These are phyloP conservation scores for Cryptococcus sp. DNA, from an alignment of 1,284 basidiomycete species.

Conservation along the genomic window DNA sequence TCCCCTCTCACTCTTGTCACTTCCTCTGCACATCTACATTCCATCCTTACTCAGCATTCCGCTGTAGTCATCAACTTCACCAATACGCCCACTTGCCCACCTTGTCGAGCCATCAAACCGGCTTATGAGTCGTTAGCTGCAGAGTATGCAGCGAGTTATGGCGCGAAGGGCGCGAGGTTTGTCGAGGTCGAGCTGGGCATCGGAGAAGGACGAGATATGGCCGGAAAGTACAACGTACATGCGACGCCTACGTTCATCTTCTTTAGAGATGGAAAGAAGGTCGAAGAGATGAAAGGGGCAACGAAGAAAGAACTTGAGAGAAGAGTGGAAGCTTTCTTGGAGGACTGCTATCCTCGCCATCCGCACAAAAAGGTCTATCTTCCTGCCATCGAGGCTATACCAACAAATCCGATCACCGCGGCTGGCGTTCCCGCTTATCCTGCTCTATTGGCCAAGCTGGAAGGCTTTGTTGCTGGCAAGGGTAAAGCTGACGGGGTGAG, in stretches of 20 bases:
- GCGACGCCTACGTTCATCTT: conserved; percentile 85
- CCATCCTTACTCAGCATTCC: conserved; percentile 58
- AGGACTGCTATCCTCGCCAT: conserved; percentile 63
- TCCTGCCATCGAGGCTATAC: conserved; percentile 65
- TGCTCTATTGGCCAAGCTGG: conserved; percentile 65
- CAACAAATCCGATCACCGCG: conserved; percentile 74
- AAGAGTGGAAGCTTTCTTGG: conserved; percentile 40
- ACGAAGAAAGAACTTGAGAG: conserved; percentile 42
- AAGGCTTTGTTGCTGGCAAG: conserved; percentile 60
- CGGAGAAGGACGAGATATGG: conserved; percentile 65
- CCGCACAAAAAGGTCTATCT: conserved; percentile 68
- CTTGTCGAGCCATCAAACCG: conserved; percentile 67
- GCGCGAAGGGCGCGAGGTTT: conserved; percentile 58
- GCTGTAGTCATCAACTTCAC: conserved; percentile 66
- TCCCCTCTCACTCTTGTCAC: conserved; percentile 66
- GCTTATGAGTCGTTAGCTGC: conserved; percentile 58
- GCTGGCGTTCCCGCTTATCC: conserved; percentile 69
- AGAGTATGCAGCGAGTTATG: conserved; percentile 33
- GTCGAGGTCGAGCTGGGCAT: conserved; percentile 76
- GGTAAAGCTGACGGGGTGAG: conserved; percentile 54
- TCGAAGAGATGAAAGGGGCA: conserved; percentile 73
- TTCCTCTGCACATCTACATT: conserved; percentile 61
- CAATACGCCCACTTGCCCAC: conserved; percentile 65
- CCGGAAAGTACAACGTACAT: conserved; percentile 66
- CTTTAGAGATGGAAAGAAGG: conserved; percentile 75